Conservation (phyloP, 306 rosid genomes). For the Vigna trinervia region DNA sequence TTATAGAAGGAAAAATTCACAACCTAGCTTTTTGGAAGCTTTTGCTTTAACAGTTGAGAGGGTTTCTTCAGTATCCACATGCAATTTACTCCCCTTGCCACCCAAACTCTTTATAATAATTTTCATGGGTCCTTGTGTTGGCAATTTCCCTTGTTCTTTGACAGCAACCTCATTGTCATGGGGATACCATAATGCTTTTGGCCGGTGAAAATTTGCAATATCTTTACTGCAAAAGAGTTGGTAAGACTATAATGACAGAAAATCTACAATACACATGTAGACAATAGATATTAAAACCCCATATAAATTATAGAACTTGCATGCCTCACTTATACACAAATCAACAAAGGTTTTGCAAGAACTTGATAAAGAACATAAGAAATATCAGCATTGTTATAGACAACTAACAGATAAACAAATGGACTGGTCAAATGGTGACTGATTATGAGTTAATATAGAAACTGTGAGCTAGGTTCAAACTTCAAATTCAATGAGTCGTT, state of each 20-base stretch:
- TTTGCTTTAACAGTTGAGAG: constrained; percentile 76
- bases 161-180: constrained; percentile 85
- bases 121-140: constrained; percentile 81
- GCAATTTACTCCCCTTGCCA: constrained; percentile 88
- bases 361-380: constrained; percentile 15
- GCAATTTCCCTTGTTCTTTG: constrained; percentile 82
- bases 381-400: background rate
- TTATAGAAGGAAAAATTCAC: constrained; percentile 43
- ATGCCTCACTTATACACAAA: constrained; percentile 34
- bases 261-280: background rate
- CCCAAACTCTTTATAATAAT: constrained; percentile 91
- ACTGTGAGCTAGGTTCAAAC: no score
- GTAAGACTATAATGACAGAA: constrained; percentile 42
- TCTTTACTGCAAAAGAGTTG: constrained; percentile 78
- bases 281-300: constrained; percentile 10
- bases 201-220: constrained; percentile 94
- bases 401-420: constrained; percentile 24
- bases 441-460: background rate
- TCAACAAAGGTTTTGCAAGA: constrained; percentile 36
- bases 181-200: constrained; percentile 96
- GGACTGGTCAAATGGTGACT: constrained; percentile 7
- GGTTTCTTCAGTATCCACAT: constrained; percentile 85
- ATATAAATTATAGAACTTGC: background rate
- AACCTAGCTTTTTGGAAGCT: constrained; percentile 98
- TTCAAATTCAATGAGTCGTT: no score